Conservation (phyloP, 441 rosid species). For the Aquilaria agallochum region DNA sequence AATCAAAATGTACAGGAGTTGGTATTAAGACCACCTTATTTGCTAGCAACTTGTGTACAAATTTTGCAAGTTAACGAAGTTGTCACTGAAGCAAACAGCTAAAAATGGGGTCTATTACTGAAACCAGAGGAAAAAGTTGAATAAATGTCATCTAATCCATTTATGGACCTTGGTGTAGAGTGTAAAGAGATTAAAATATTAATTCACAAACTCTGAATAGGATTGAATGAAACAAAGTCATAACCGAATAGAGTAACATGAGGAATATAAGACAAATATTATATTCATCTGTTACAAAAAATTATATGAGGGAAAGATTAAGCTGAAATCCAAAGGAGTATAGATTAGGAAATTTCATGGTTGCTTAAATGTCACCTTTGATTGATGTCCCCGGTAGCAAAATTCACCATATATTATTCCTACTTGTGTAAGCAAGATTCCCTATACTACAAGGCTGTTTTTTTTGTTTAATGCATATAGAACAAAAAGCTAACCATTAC, state of each 20-base stretch:
- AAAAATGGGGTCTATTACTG: too few species aligned
- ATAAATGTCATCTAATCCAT: too few species aligned
- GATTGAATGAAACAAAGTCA: too few species aligned
- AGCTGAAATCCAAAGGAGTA: conserved; percentile 49
- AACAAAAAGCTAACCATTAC: conserved; percentile 33
- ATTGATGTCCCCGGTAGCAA: conserved; percentile 46
- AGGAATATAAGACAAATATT: neutral
- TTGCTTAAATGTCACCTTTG: conserved; percentile 40
- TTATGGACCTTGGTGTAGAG: too few species aligned
- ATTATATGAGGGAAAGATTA: conserved; percentile 12
- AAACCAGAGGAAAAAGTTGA: too few species aligned
- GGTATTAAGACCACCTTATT: too few species aligned
- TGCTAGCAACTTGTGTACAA: too few species aligned
- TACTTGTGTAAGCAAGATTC: conserved; percentile 8
- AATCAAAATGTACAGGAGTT: too few species aligned
- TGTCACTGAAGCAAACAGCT: too few species aligned
- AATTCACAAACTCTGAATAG: conserved; percentile 1
- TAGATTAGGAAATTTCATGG: conserved; percentile 41
- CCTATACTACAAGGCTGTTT: neutral
- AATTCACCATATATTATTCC: conserved; percentile 40
- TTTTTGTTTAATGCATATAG: neutral
- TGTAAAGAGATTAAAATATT: neutral
- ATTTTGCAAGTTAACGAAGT: too few species aligned
- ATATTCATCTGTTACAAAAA: neutral
- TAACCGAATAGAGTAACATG: neutral